Evolutionary conservation across 805 yeast species (phyloP).

Genomic region (Wickerhamiella vanderwaltii): DNA sequence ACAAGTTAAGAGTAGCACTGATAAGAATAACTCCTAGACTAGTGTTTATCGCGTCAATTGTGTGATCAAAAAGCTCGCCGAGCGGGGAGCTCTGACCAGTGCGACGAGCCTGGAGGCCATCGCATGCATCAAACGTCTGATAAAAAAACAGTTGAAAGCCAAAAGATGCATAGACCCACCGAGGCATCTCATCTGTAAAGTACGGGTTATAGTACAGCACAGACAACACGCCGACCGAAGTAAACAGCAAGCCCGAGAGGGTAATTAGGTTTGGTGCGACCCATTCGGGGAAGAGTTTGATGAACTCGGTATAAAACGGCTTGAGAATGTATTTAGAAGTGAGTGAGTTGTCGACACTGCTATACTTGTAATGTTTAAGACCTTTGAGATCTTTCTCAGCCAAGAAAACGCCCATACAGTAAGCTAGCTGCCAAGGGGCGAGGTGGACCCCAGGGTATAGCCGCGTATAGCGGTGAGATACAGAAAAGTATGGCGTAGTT

Average conservation of each 20-base stretch:
- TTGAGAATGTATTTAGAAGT: conserved; percentile 63
- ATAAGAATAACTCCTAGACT: conserved; percentile 65
- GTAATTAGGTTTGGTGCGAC: conserved; percentile 85
- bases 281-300: conserved; percentile 61
- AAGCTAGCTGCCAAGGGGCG: not conserved
- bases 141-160: conserved; percentile 78
- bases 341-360: conserved; percentile 67
- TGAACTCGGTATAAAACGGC: conserved; percentile 71
- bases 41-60: conserved; percentile 64
- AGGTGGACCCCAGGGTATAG: too few relatives aligned
- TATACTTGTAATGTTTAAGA: conserved; percentile 25
- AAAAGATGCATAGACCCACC: conserved; percentile 64
- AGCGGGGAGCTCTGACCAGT: conserved; percentile 92
- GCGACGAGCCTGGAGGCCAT: conserved; percentile 88
- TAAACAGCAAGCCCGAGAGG: conserved; percentile 61
- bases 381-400: conserved; percentile 23
- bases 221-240: conserved; percentile 47
- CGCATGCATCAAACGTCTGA: conserved; percentile 94
- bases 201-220: conserved; percentile 66
- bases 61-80: conserved; percentile 91
- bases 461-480: too few relatives aligned
- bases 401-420: conserved; percentile 21
- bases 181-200: conserved; percentile 46
- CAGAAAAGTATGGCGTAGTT: too few relatives aligned
- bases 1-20: conserved; percentile 67